These are phyloP conservation scores for Globisporangium barbulae DNA, from an alignment of 352 stramenopile genomes.

Conservation along the genomic window DNA sequence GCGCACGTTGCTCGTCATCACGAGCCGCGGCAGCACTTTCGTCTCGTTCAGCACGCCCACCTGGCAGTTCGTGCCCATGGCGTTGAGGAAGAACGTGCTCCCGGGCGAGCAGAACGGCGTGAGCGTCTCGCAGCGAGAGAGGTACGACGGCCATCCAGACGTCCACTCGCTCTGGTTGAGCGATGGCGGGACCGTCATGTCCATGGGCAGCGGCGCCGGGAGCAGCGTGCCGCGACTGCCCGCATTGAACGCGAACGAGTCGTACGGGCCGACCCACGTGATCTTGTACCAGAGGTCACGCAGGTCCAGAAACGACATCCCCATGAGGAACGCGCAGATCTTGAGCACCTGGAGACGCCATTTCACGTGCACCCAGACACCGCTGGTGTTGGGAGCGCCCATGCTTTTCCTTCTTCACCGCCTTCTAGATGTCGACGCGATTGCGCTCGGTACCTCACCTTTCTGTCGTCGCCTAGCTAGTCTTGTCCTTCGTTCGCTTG, in stretches of 20 bases:
- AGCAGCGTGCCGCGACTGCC: constrained; percentile 19
- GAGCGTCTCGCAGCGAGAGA: constrained; percentile 18
- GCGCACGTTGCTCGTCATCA: constrained; percentile 22
- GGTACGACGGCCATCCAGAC: constrained; percentile 21
- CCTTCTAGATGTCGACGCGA: neutral
- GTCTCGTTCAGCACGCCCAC: constrained; percentile 16
- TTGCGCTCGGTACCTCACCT: neutral
- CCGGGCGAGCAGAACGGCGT: constrained; percentile 17
- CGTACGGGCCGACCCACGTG: constrained; percentile 23
- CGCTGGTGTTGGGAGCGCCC: neutral
- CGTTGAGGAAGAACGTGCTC: constrained; percentile 26
- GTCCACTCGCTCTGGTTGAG: neutral
- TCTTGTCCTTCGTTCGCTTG: neutral
- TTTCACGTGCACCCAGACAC: constrained; percentile 1
- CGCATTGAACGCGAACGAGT: constrained; percentile 21
- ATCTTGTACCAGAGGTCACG: constrained; percentile 27
- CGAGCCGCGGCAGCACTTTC: constrained; percentile 15
- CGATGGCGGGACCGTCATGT: neutral
- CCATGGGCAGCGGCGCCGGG: constrained; percentile 3
- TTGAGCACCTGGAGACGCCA: constrained; percentile 16
- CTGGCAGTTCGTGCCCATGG: constrained; percentile 17
- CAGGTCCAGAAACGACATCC: constrained; percentile 16
- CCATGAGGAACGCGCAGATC: constrained; percentile 11
- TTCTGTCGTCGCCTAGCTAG: neutral
- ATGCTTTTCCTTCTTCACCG: neutral